phyloP scores from a whole-genome alignment of 1,284 basidiomycete genomes.

The Apiotrichum sp. region DNA sequence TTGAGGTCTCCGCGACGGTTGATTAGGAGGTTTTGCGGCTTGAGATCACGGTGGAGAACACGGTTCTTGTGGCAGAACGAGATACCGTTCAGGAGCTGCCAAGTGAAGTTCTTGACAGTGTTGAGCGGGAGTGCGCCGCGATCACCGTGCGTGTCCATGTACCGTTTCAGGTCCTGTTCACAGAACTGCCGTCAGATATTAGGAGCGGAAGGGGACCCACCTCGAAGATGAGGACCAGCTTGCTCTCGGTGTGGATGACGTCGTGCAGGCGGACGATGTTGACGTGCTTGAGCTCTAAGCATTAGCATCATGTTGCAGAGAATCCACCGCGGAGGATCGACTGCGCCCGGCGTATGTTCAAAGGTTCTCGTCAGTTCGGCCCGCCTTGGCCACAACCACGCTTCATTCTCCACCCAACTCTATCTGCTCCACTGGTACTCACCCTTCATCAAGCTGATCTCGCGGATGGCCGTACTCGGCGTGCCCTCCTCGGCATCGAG shows the following conservation, averaged over 20 bases:
- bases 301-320: not conserved
- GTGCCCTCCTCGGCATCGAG: conserved; percentile 98
- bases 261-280: conserved; percentile 93
- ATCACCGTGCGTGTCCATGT: conserved; percentile 82
- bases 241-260: conserved; percentile 94
- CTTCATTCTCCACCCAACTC: too few species aligned
- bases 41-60: conserved; percentile 93
- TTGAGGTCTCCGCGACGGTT: conserved; percentile 85
- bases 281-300: conserved; percentile 78
- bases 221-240: conserved; percentile 96
- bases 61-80: conserved; percentile 94
- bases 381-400: too few species aligned
- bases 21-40: conserved; percentile 96
- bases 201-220: conserved; percentile 45
- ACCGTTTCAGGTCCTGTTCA: conserved; percentile 76
- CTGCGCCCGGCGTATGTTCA: too few species aligned
- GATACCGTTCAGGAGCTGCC: conserved; percentile 57
- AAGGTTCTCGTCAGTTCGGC: too few species aligned
- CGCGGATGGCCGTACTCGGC: conserved; percentile 92
- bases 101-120: conserved; percentile 64
- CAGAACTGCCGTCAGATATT: conserved; percentile 30
- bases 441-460: conserved; percentile 88
- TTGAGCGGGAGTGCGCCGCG: conserved; percentile 60
- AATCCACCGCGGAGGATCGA: too few species aligned
- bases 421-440: conserved; percentile 7